Base-by-base conservation (phyloP, 495 filamentous ascomycete species). In the Xanthoparmelia taractica region DNA sequence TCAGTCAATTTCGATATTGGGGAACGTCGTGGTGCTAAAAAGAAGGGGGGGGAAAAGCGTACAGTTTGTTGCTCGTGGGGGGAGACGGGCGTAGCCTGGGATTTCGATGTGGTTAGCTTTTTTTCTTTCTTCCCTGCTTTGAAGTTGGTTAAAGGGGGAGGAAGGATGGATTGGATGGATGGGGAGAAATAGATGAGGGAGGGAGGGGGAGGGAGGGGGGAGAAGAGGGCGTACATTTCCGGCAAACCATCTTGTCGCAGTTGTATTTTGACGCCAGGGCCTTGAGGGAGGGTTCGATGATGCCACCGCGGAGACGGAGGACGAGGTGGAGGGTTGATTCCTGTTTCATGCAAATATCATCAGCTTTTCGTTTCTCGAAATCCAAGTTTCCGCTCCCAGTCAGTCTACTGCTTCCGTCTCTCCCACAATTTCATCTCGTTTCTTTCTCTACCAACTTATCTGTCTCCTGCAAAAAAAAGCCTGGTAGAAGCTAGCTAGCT, bases 171-270 rank as follows among this genome's bases (percentile, higher is more conserved):
- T n/a, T n/a, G n/a, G n/a, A n/a, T n/a, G n/a, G n/a, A n/a, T n/a
- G n/a, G n/a, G n/a, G n/a, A n/a, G n/a, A n/a, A n/a, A n/a, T n/a
- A n/a, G n/a, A n/a, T n/a, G n/a, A n/a, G n/a, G n/a, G n/a, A n/a
- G n/a, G n/a, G n/a, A n/a, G n/a, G n/a, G n/a, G 23, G 34, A 20
- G 8, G 34, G 47, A 2, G 52, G 15, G 20, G n/a, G 27, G 36
- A 38, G 27, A 57, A 86, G 87, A 70, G 83, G 92, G 89, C 78
- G 96, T 97, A 87, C 93, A 98, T 86, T 98, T 97, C 82, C 94
- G 93, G 89, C 94, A 98, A 80, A 98, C 96, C 86, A 90, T 90
- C 89, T 98, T 98, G 67, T 98, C 94, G 88, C 93, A 97, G 84
- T 98, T 98, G 86, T 92, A 97, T 84, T 96, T 97, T 81, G 85